Evolutionary conservation across 768 basidiomycete species (phyloP), one percentile per base, ranked within the genome.

Genomic region (Mycena vitilis): DNA sequence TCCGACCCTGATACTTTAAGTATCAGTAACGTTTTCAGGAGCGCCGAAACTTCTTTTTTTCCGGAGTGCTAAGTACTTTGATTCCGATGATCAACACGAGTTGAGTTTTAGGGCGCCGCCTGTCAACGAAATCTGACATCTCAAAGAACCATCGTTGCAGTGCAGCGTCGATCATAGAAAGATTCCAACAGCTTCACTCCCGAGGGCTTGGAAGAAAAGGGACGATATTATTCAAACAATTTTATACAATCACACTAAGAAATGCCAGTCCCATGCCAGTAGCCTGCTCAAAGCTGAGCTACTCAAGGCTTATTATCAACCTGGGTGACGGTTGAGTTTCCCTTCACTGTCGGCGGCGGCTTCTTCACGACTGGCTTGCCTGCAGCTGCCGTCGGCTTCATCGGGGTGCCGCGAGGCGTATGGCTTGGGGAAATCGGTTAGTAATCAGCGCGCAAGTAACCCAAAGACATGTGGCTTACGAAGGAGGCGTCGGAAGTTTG

Each of bases 371-470:
- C 40, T 40, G 18, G 44, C 7, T 18, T 13, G 16, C 13, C 15
- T 15, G 44, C 13, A 11, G n/a, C 38, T 5, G 60, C 36, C 3
- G 25, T 40, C 23, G 55, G 55, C 18, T 25, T 47, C 34, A 15
- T 48, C 7, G 44, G 10, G n/a, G 0, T 7, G 15, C 66, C 66
- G 20, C 66, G 66, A 56, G 66, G 22, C 5, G 9, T 34, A 47
- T 60, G 53, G 0, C 65, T 66, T 40, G 30, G 2, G 48, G 30
- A 22, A 40, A 7, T 40, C 5, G 59, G 53, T 66, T 22, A 60
- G 49, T 23, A 22, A n/a, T 30, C 30, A 20, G 13, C 0, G 8
- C 0, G 20, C 18, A 22, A 48, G n/a, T 16, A 47, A 11, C 9
- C 2, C 20, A 23, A 15, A 44, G 15, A 16, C 6, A 18, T 8